Evolutionary conservation across 139 green algal genomes (phyloP).

Genomic region (Tetratostichococcus sp.): DNA sequence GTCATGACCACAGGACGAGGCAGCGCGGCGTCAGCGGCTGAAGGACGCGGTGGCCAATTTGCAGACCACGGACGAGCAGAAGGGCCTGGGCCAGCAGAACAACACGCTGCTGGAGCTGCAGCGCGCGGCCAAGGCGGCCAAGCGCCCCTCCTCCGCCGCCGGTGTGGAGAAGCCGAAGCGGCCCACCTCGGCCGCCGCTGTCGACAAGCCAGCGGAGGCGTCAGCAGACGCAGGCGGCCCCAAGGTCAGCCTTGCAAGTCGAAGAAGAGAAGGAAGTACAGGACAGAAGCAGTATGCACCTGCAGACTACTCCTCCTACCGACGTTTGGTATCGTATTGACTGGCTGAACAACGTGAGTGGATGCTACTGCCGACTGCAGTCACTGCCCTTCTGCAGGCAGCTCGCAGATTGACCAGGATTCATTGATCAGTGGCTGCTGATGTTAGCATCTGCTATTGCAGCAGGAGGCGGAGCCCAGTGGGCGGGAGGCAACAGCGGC

Average conservation of each 20-base stretch:
- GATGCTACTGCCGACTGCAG: too few species aligned
- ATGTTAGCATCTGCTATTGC: too few species aligned
- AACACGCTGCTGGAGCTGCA: conserved; percentile 69
- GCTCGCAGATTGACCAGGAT: too few species aligned
- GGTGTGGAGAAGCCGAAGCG: background rate
- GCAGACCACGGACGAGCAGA: conserved; percentile 57
- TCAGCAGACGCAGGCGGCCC: background rate
- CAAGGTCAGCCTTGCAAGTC: background rate
- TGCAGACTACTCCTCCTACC: too few species aligned
- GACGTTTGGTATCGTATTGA: too few species aligned
- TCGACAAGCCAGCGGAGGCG: background rate
- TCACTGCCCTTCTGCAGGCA: too few species aligned
- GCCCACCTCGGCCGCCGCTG: background rate
- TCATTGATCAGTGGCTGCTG: too few species aligned
- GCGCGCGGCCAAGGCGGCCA: conserved; percentile 32
- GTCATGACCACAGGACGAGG: conserved; percentile 25
- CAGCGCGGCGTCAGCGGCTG: conserved; percentile 52
- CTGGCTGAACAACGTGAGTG: too few species aligned
- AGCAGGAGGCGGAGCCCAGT: background rate
- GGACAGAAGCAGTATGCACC: too few species aligned
- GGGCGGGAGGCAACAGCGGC: background rate
- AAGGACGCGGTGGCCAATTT: conserved; percentile 54
- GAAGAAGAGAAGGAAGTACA: too few species aligned
- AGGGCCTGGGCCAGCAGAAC: conserved; percentile 51
- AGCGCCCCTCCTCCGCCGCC: conserved; percentile 12